phyloP scores from a whole-genome alignment of 352 stramenopile genomes.

The Peronospora tabacina region DNA sequence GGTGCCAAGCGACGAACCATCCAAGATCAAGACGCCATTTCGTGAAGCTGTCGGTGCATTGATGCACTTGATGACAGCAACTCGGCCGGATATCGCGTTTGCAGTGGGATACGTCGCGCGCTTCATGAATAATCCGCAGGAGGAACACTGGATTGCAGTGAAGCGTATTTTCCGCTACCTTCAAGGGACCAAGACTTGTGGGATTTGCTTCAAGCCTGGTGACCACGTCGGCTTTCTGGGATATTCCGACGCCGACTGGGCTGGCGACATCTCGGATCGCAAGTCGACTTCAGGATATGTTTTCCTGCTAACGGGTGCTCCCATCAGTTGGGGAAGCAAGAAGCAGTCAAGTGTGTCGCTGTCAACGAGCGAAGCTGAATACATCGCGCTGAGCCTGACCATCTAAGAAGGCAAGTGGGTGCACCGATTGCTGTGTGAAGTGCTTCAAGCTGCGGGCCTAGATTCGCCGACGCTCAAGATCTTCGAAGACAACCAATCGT shows the following conservation, averaged over 20 bases:
- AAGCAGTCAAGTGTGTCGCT: constrained; percentile 8
- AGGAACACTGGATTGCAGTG: constrained; percentile 13
- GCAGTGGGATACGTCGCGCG: constrained; percentile 12
- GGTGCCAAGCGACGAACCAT: constrained; percentile 1
- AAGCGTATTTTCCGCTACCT: constrained; percentile 17
- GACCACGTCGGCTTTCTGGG: constrained; percentile 7
- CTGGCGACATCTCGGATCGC: constrained; percentile 6
- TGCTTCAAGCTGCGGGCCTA: constrained; percentile 1
- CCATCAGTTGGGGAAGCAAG: constrained; percentile 4
- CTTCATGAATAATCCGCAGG: constrained; percentile 22
- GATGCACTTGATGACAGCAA: constrained; percentile 20
- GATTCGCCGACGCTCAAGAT: too few species aligned
- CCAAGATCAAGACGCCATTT: constrained; percentile 12
- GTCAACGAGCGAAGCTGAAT: constrained; percentile 9
- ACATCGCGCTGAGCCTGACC: constrained; percentile 5
- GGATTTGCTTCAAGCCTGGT: constrained; percentile 6
- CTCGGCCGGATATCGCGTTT: constrained; percentile 15
- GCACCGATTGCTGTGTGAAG: constrained; percentile 6
- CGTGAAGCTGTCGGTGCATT: constrained; percentile 15
- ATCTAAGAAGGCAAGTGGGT: constrained; percentile 8
- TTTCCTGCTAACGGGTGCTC: constrained; percentile 2
- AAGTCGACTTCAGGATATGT: constrained; percentile 9
- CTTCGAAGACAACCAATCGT: constrained; percentile 9
- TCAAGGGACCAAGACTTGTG: constrained; percentile 18
- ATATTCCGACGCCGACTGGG: constrained; percentile 13